phyloP scores from a whole-genome alignment of 306 rosid species.

The Ochetophila trinervis region DNA sequence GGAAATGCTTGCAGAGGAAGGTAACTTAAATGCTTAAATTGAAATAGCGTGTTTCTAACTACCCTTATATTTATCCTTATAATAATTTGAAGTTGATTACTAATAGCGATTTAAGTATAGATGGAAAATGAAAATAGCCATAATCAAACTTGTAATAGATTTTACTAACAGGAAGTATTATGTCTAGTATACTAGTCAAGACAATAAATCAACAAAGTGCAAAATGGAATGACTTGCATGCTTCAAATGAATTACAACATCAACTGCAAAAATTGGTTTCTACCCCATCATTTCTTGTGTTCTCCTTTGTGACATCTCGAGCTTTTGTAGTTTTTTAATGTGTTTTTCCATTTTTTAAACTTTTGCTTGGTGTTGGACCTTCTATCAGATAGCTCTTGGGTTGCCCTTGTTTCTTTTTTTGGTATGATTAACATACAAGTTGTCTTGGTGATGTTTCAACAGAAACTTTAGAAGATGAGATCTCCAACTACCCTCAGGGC shows the following conservation, averaged over 20 bases:
- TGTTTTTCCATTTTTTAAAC: too few species aligned
- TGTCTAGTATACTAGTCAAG: too few species aligned
- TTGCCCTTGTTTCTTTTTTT: not conserved
- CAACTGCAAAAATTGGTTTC: not conserved
- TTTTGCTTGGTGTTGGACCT: too few species aligned
- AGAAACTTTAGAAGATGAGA: constrained; percentile 87
- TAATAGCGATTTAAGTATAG: too few species aligned
- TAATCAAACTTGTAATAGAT: too few species aligned
- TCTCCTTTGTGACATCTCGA: not conserved
- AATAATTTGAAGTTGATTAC: too few species aligned
- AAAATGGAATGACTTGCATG: too few species aligned
- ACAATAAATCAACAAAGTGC: too few species aligned
- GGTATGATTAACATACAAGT: constrained; percentile 5
- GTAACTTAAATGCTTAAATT: constrained; percentile 24
- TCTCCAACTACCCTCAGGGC: constrained; percentile 77
- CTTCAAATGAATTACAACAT: not conserved
- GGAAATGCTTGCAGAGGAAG: constrained; percentile 89
- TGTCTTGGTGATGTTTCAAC: constrained; percentile 30
- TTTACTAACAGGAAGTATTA: too few species aligned
- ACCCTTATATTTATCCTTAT: too few species aligned
- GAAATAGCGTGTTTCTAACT: not conserved
- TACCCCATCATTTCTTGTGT: not conserved
- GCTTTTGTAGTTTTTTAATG: not conserved
- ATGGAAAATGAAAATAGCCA: too few species aligned
- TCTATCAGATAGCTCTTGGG: not conserved